Evolutionary conservation across 2,329 filamentous ascomycete genomes (phyloP), one percentile per base, ranked within the genome.

Genomic region (Ascocoryne sarcoides): DNA sequence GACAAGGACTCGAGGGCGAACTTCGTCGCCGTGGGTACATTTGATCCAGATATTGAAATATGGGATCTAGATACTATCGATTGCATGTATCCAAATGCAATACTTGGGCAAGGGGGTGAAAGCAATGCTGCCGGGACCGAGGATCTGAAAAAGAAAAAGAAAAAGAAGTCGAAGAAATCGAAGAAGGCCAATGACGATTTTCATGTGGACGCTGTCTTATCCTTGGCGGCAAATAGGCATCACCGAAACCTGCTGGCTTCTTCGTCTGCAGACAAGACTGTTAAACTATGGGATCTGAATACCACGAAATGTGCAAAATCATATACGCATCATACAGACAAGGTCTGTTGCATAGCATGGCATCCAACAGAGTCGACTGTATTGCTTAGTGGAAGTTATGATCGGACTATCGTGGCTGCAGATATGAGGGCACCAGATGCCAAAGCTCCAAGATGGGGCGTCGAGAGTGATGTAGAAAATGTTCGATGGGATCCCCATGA

Each of bases 41-140:
- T 96, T 79, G 90, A 96, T 59, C 90, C 92, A 2, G 92, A 98
- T 58, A 98, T 98, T 53, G 92, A 98, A 68, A 80, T 98, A 39
- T 98, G 92, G 92, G 89, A 98, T 60, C 71, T 98, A 39, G 92
- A 98, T 61, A 83, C 88, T 5, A 79, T 98, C 38, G 92, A 98
- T 66, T 85, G 84, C 76, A 94, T 98, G 84, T 98, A 95, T 59
- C 92, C 92, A 16, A 94, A 95, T 60, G 89, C 90, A 8, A 93
- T 98, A 48, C 77, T 98, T 4, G 92, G 92, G 8, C 84, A 90
- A 58, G 79, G 75, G 40, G 70, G 55, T 15, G 47, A 58, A 18
- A 67, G 66, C 23, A 66, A 69, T 31, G 64, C 69, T 14, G 53
- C 69, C 28, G 71, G 69, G 33, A 57, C 64, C 33, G 66, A 67